Base-by-base conservation (phyloP, 2,329 filamentous ascomycete genomes). In the Parafenestella ontariensis region DNA sequence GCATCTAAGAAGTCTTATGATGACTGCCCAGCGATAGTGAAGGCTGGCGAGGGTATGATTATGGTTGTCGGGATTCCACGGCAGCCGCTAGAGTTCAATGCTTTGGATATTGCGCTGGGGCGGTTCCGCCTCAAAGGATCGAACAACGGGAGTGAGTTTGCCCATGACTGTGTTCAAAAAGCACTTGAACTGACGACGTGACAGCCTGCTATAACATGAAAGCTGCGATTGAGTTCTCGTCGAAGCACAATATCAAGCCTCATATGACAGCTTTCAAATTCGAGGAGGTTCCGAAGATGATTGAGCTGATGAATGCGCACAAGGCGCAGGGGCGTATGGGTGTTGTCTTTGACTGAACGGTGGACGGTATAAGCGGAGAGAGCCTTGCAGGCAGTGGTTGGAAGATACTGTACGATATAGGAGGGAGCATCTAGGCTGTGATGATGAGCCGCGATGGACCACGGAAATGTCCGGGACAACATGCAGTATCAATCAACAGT, bases 141-240 rank as follows among this genome's bases (percentile, higher is more conserved):
- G 34, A 74, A 68, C 49, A 74, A 74, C 41, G 70, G 71, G 45
- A 72, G 68, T 72, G 57, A 65, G 69, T 68, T 34, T n/a, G 5
- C 15, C 10, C 9, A 23, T 15, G 15, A 23, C 37, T 15, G 18
- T 46, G n/a, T 40, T n/a, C 78, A 83, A 29, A 66, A 70, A 41
- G 70, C 84, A 21, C 75, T 75, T 34, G 79, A 79, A 3, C n/a
- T 81, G 70, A 57, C 62, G 79, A 26, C 59, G 76, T 72, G 66
- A 23, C 77, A 80, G 46, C 75, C 69, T 40, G 71, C 46, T 70
- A 73, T 51, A 74, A 74, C 33, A 72, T 74, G 70, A 61, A 62
- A 23, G 56, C 65, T 34, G 69, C 66, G 5, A 71, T 74, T 40
- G 69, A 73, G 49, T 74, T 74, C 46, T 67, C 62, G 28, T 65